Evolutionary conservation across 495 filamentous ascomycete genomes (phyloP).

Genomic region (Mytilinidion resinicola): DNA sequence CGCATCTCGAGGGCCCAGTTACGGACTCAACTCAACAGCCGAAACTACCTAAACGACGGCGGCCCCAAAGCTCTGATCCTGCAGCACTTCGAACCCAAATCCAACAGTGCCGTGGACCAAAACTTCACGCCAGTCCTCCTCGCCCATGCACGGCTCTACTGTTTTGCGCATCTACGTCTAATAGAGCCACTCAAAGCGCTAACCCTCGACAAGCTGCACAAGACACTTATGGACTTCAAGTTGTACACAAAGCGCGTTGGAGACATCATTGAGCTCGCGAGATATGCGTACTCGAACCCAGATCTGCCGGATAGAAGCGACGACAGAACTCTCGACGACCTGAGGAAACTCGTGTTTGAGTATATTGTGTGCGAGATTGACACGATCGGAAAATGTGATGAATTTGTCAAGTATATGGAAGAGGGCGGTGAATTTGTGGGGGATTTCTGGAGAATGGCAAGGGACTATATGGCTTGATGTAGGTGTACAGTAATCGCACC

Average conservation of each 20-base stretch:
- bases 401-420: background rate
- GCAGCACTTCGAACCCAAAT: background rate
- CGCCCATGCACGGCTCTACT: slow-evolving; percentile 38
- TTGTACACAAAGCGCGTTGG: slow-evolving; percentile 27
- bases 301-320: too few relatives aligned
- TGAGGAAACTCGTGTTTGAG: background rate
- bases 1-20: background rate
- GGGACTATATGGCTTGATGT: background rate
- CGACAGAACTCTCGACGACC: background rate
- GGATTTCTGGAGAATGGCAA: background rate
- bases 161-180: slow-evolving; percentile 38
- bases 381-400: background rate
- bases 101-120: slow-evolving; percentile 8
- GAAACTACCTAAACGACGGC: too few relatives aligned
- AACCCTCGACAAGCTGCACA: slow-evolving; percentile 34
- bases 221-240: slow-evolving; percentile 33
- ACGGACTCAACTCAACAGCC: background rate
- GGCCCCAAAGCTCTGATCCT: background rate
- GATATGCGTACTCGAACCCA: slow-evolving; percentile 35
- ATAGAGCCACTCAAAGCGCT: slow-evolving; percentile 34
- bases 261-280: slow-evolving; percentile 35
- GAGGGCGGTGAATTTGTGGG: slow-evolving; percentile 2
- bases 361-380: slow-evolving; percentile 1
- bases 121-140: slow-evolving; percentile 39
- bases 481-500: too few relatives aligned